phyloP scores from a whole-genome alignment of 768 basidiomycete species.

The Rubroboletus pulcherrimus region DNA sequence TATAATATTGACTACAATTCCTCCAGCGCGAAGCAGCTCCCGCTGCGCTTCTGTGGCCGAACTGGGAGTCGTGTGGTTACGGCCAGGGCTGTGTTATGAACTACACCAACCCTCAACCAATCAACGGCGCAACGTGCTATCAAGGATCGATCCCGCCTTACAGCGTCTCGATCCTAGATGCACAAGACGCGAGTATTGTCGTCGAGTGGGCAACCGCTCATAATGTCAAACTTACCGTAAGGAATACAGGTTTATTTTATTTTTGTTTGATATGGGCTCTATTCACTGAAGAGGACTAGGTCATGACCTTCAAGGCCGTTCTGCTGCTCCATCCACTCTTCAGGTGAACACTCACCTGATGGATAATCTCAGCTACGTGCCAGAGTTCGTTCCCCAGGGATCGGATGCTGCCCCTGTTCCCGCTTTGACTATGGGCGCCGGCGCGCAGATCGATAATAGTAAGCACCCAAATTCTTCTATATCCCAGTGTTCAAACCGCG shows the following conservation, averaged over 20 bases:
- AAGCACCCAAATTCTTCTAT: not conserved
- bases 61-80: constrained; percentile 23
- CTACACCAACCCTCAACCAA: constrained; percentile 15
- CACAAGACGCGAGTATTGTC: constrained; percentile 20
- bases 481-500: not conserved
- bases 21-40: constrained; percentile 19
- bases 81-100: constrained; percentile 18
- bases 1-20: not conserved
- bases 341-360: constrained; percentile 22
- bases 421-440: constrained; percentile 20
- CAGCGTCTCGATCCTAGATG: constrained; percentile 14
- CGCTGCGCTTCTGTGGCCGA: constrained; percentile 20
- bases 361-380: constrained; percentile 9
- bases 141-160: constrained; percentile 24
- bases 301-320: constrained; percentile 22
- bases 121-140: constrained; percentile 7
- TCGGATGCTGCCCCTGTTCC: constrained; percentile 12
- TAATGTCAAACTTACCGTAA: constrained; percentile 19
- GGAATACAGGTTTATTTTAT: constrained; percentile 20
- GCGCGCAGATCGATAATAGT: constrained; percentile 14
- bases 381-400: constrained; percentile 20
- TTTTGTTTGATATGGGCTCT: not conserved
- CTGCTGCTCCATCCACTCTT: constrained; percentile 22
- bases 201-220: constrained; percentile 19
- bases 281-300: constrained; percentile 6